phyloP scores from a whole-genome alignment of 2,329 filamentous ascomycete species.

The Uncinocarpus reesii region DNA sequence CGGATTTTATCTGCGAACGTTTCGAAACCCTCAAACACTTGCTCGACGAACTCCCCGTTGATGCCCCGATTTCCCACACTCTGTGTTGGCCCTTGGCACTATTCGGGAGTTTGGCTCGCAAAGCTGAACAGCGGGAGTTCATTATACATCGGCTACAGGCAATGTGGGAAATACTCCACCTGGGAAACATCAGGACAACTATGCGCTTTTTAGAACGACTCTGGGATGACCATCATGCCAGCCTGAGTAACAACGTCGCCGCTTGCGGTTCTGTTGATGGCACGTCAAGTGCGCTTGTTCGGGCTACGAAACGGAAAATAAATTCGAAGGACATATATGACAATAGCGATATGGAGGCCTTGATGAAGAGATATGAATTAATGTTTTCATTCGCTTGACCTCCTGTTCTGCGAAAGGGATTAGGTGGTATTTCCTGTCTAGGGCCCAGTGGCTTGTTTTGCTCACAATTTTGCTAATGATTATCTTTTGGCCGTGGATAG shows the following conservation, averaged over 20 bases:
- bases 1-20: neutral
- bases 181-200: conserved; percentile 11
- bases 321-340: neutral
- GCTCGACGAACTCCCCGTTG: conserved; percentile 6
- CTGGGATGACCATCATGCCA: conserved; percentile 7
- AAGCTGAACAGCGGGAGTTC: conserved; percentile 1
- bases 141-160: conserved; percentile 10
- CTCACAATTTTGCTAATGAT: neutral
- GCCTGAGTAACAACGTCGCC: neutral
- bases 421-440: neutral
- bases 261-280: neutral
- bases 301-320: neutral
- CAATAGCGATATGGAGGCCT: conserved; percentile 11
- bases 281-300: neutral
- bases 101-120: conserved; percentile 11
- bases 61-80: conserved; percentile 13
- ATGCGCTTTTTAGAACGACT: conserved; percentile 10
- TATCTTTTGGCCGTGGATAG: neutral
- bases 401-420: no score
- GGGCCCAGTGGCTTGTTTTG: neutral
- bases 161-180: conserved; percentile 11
- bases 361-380: conserved; percentile 12
- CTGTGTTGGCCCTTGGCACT: conserved; percentile 12
- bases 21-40: conserved; percentile 4
- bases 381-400: conserved; percentile 13